Base-by-base conservation (phyloP, 2,329 filamentous ascomycete genomes). In the Lasiodiplodia theobromae region DNA sequence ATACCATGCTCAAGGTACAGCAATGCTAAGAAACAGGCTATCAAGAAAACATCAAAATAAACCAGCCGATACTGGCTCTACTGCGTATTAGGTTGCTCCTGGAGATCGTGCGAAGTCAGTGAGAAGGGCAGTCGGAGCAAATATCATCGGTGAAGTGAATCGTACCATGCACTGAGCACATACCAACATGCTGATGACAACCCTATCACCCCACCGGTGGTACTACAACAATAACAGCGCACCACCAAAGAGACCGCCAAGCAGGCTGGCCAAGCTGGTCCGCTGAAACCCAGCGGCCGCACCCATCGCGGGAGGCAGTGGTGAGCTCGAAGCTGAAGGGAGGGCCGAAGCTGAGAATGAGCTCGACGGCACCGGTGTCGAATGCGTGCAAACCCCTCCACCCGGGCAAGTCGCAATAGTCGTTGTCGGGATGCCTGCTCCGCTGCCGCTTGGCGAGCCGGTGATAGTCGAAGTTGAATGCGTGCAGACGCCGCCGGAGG, bases 401-500 rank as follows among this genome's bases (percentile, higher is more conserved):
- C 60, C 60, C 11, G 60, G 60, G 23, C 60, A 64, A 5, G 28
- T 52, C n/a, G 31, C 47, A 12, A 64, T n/a, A 2, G 44, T 64
- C 47, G 60, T 64, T n/a, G 60, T 64, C 5, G 25, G 40, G 40
- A 51, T 49, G 2, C 18, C 25, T 11, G 14, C 28, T 23, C 34
- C 37, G 38, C 23, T 28, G 37, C 12, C 54, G 14, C 18, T 25
- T n/a, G 34, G 10, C n/a, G 54, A 37, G 16, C 47, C 31, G 18
- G 60, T 52, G 18, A 38, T 52, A 7, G 28, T 37, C 11, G 40
- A 37, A 14, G 60, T 52, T n/a, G 44, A 37, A 34, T 64, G 60
- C 16, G 47, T 52, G 44, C 60, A 64, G n/a, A 34, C 54, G 34
- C 54, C 54, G 21, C 44, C 44, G n/a, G 44, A 47, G 4, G 44